Base-by-base conservation (phyloP, 495 filamentous ascomycete species). In the Aspergillus asperescens region DNA sequence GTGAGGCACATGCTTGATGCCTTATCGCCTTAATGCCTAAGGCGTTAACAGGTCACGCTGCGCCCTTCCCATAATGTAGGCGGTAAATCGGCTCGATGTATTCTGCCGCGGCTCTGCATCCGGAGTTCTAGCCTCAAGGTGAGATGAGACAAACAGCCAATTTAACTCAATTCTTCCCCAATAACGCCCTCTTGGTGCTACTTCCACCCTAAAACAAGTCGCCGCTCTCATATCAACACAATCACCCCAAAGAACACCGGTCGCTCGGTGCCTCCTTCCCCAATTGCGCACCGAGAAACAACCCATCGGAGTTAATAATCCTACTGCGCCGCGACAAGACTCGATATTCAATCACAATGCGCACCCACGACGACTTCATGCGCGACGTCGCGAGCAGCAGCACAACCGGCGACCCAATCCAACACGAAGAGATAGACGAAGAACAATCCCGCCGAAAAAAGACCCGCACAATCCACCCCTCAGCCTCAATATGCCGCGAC, bases 401-500 rank as follows among this genome's bases (percentile, higher is more conserved):
- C 31, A 19, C 39, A n/a, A 16, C 27, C 22, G 18, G 6, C 12
- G 16, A 34, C 5, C 24, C 44, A 3, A 32, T n/a, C 29, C 24
- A 18, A 5, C 18, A 22, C 19, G 3, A 25, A 4, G 15, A 37
- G 45, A 20, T 22, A 5, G 28, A 37, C 13, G 50, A 38, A 10
- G 43, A 34, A 19, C 38, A 38, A 16, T 20, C 27, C 12, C 38
- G 46, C 9, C 43, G 35, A 3, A 54, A 38, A 10, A 54, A 54
- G 22, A 50, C 47, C 23, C 29, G 40, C 25, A 18, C 34, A 10
- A 5, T 45, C 3, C 52, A 55, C 43, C 37, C 54, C 10, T 23
- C 52, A 0, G n/a, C 32, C 1, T 29, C 42, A 24, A 23, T 58
- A 45, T 62, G 59, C 50, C 31, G 55, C 37, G 61, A 67, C 58